Conservation (phyloP, 352 stramenopile genomes). For the Phytophthora fragariaefolia region DNA sequence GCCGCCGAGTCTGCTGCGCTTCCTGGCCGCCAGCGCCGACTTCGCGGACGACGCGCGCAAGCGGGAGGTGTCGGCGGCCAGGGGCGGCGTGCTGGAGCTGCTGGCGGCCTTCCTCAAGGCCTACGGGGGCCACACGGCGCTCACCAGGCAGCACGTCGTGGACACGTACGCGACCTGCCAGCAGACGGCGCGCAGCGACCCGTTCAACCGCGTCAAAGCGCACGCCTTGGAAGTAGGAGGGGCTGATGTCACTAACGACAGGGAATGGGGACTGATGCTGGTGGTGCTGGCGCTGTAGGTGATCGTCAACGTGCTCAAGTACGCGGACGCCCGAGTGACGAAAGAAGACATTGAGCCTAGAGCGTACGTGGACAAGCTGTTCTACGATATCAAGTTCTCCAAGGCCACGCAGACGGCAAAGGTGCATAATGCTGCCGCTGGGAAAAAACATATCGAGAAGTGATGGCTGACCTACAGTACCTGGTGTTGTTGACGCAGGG, state of each 20-base stretch:
- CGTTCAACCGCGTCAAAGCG: conserved; percentile 73
- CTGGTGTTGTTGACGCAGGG: conserved; percentile 37
- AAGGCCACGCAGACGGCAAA: conserved; percentile 77
- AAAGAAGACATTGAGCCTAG: conserved; percentile 59
- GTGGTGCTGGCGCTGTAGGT: conserved; percentile 36
- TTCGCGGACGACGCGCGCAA: conserved; percentile 66
- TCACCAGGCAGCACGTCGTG: conserved; percentile 56
- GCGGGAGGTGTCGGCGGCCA: conserved; percentile 55
- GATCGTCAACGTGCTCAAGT: conserved; percentile 66
- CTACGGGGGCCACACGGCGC: conserved; percentile 52
- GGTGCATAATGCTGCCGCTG: too few species aligned
- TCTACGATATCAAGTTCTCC: conserved; percentile 79
- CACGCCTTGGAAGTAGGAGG: conserved; percentile 38
- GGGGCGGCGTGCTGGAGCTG: conserved; percentile 57
- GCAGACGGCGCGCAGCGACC: conserved; percentile 54
- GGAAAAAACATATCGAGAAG: too few species aligned
- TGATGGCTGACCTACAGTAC: too few species aligned
- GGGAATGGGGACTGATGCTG: background rate
- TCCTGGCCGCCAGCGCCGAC: conserved; percentile 56
- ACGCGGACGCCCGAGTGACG: conserved; percentile 36
- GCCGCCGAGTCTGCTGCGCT: conserved; percentile 60
- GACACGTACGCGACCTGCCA: conserved; percentile 55
- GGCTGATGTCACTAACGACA: background rate
- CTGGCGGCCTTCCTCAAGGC: conserved; percentile 59
- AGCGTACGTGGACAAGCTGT: conserved; percentile 71